Evolutionary conservation across 176 grass and related monocot genomes (phyloP), one percentile per base, ranked within the genome.

Genomic region (Carex myosuroides): DNA sequence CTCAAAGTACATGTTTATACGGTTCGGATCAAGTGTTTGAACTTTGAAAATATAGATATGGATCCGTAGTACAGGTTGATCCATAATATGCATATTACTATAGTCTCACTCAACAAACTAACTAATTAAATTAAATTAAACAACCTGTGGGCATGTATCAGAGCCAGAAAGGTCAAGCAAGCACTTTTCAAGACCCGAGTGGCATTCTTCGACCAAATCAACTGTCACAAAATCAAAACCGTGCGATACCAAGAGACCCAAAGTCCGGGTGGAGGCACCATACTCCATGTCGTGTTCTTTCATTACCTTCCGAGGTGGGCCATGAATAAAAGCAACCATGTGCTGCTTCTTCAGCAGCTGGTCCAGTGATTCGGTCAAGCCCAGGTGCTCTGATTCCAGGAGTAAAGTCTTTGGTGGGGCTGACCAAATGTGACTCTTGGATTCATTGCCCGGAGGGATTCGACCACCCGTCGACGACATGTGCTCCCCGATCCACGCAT

Each of bases 281-380:
- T 63, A 46, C 75, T 86, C 88, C 33, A 93, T 85, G 1, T 92
- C 94, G 64, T 91, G 92, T 17, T 89, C 87, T 35, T 89, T 91
- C 50, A 88, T 89, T 6, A 89, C 91, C 50, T 89, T 86, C 12
- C 83, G 90, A 68, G 89, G 89, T 64, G 89, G 88, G 65, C 92
- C 95, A 84, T 95, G 94, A 80, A 98, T 91, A 88, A 98, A 98
- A 29, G 88, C 95, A 7, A 98, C 95, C 21, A 94, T 89, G 85
- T 89, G 89, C 46, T 93, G 94, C 52, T 98, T 92, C 86, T 92
- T 94, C 48, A 94, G 88, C 16, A 98, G 53, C 50, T 91, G 73
- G 30, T 97, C 92, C 14, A 86, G 68, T 8, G 91, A 88, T 44
- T 92, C 87, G 0, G 83, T 92, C 8, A 89, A 50, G 84, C 85